Conservation (phyloP, 805 yeast genomes). For the Kregervanrija fluxuum region DNA sequence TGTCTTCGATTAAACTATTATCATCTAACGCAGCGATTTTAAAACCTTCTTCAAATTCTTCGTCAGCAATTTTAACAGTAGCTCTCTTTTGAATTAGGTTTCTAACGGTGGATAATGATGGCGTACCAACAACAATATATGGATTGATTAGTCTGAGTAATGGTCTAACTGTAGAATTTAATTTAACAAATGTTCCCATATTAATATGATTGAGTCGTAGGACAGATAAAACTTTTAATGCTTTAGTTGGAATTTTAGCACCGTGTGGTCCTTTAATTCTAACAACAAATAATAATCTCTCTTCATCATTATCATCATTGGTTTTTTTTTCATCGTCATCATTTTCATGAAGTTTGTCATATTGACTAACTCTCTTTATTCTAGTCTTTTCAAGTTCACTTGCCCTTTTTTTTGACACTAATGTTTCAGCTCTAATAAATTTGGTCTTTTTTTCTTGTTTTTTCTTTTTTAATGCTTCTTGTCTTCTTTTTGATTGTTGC, state of each 20-base stretch:
- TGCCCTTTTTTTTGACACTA: conserved; percentile 60
- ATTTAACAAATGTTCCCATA: conserved; percentile 67
- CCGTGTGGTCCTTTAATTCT: conserved; percentile 62
- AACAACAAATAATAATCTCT: conserved; percentile 54
- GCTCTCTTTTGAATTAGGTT: conserved; percentile 74
- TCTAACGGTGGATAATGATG: conserved; percentile 67
- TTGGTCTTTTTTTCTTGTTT: conserved; percentile 35
- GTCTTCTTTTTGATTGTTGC: conserved; percentile 49
- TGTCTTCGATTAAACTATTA: conserved; percentile 68
- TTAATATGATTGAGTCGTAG: conserved; percentile 54
- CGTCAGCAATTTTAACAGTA: conserved; percentile 33
- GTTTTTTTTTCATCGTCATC: conserved; percentile 22
- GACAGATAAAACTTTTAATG: conserved; percentile 49
- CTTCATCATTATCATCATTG: conserved; percentile 26
- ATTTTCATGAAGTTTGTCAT: conserved; percentile 32
- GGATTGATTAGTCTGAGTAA: conserved; percentile 64
- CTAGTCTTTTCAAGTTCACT: conserved; percentile 63
- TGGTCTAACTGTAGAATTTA: conserved; percentile 52
- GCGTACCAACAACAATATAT: conserved; percentile 65
- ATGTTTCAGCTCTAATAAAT: conserved; percentile 68
- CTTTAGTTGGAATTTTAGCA: conserved; percentile 59
- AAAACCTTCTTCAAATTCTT: conserved; percentile 11
- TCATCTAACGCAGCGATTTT: conserved; percentile 51
- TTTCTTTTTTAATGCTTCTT: conserved; percentile 37
- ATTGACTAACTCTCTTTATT: conserved; percentile 52